Base-by-base conservation (phyloP, 2,329 filamentous ascomycete species). In the Dothideomycetidae sp. region DNA sequence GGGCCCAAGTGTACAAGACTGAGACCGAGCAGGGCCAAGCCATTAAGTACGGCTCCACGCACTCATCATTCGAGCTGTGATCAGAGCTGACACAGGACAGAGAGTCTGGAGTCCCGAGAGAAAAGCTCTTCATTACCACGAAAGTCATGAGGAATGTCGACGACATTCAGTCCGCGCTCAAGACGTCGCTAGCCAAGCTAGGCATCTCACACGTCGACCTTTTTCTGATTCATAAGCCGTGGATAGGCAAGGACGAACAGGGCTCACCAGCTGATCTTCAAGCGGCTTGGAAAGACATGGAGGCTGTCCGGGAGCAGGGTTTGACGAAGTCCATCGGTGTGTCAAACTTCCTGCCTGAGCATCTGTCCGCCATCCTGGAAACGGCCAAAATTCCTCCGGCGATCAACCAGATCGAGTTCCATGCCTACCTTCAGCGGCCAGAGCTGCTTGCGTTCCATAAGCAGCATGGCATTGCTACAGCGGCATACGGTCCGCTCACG, bases 381-480 rank as follows among this genome's bases (percentile, higher is more conserved):
- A 63, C 59, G 0, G 67, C 68, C n/a, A 66, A 58, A 28, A 62
- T 74, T 9, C 57, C 62, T 1, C 76, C 76, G 1, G 71, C 71
- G 2, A 68, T 70, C 47, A 80, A 81, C 57, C 76, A 81, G 57
- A 73, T 81, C 44, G 76, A 81, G 53, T 73, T 73, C 36, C 75
- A 81, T 53, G 74, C 76, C 2, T 78, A 77, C 48, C 63, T 81
- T 9, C 76, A 78, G 52, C 76, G 73, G 51, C 58, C 59, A 2
- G 61, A 68, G 12, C 57, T 81, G 17, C 54, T 76, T 5, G 59
- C 66, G 10, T 74, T 68, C 55, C 60, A 66, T 54, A 63, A 61
- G 49, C 31, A 32, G 13, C 53, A 66, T 48, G 58, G 57, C 29
- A 67, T 68, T 38, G 62, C 63, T 0, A 67, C 64, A 2, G 49